Conservation (phyloP, 2,329 filamentous ascomycete genomes). For the Fusarium concolor region DNA sequence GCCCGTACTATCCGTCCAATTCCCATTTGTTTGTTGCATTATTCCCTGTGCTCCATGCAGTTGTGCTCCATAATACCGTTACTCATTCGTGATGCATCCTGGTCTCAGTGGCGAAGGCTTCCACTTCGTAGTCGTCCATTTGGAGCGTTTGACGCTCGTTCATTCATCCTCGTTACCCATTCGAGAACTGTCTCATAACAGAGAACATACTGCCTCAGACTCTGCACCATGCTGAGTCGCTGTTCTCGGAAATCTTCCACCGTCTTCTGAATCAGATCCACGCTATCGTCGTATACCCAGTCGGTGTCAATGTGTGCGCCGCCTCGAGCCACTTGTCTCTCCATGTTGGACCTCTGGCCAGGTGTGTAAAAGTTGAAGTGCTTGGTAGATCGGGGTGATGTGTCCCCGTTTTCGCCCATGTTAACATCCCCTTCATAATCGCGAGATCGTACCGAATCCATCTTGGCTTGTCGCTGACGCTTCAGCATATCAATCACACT, state of each 20-base stretch:
- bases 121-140: slow-evolving; percentile 48
- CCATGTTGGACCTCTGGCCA: slow-evolving; percentile 27
- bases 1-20: slow-evolving; percentile 26
- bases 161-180: slow-evolving; percentile 74
- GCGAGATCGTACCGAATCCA: slow-evolving; percentile 28
- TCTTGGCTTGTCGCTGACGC: slow-evolving; percentile 70
- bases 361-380: slow-evolving; percentile 41
- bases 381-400: slow-evolving; percentile 47
- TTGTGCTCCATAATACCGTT: slow-evolving; percentile 34
- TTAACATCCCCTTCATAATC: slow-evolving; percentile 59
- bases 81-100: slow-evolving; percentile 28
- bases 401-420: slow-evolving; percentile 54
- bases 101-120: slow-evolving; percentile 44
- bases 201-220: slow-evolving; percentile 89
- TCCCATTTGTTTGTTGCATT: slow-evolving; percentile 24
- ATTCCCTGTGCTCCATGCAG: slow-evolving; percentile 30
- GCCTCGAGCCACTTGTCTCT: slow-evolving; percentile 23
- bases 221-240: slow-evolving; percentile 96
- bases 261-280: slow-evolving; percentile 86
- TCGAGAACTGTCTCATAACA: slow-evolving; percentile 96
- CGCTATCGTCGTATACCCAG: slow-evolving; percentile 76
- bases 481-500: slow-evolving; percentile 97
- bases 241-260: slow-evolving; percentile 92
- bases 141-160: slow-evolving; percentile 36
- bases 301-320: slow-evolving; percentile 57